A percentile compares a stretch with the other conserved stretches of the same genome.
These are phyloP conservation scores for Fusarium torulosum DNA, from an alignment of 2,329 filamentous ascomycete genomes.

Conservation along the genomic window DNA sequence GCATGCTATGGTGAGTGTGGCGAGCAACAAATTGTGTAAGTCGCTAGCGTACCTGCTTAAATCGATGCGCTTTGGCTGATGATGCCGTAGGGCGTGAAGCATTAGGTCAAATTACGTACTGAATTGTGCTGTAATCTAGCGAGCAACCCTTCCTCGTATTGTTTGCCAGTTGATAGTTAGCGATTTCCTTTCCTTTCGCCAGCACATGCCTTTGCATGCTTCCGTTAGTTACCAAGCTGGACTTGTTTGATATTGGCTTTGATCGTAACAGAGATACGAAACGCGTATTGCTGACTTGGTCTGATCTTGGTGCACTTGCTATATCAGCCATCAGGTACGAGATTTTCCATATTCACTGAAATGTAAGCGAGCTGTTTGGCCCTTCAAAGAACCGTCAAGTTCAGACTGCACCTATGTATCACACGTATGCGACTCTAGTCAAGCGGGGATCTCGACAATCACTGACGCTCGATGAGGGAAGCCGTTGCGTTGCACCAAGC, in stretches of 20 bases:
- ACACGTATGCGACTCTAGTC: slow-evolving; percentile 39
- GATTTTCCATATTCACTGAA: background rate
- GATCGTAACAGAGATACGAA: background rate
- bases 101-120: slow-evolving; percentile 18
- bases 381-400: slow-evolving; percentile 13
- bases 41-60: slow-evolving; percentile 22
- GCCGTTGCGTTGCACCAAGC: slow-evolving; percentile 34
- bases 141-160: slow-evolving; percentile 39
- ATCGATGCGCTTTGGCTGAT: slow-evolving; percentile 27
- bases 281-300: background rate
- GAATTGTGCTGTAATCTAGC: background rate
- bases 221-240: background rate
- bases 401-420: slow-evolving; percentile 19
- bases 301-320: background rate
- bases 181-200: slow-evolving; percentile 36
- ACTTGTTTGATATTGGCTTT: background rate
- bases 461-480: background rate
- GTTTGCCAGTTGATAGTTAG: slow-evolving; percentile 18
- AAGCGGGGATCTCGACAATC: slow-evolving; percentile 30
- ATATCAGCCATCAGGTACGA: background rate
- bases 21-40: slow-evolving; percentile 16
- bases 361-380: slow-evolving; percentile 22
- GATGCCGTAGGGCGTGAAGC: slow-evolving; percentile 15
- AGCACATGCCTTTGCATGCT: slow-evolving; percentile 21
- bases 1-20: slow-evolving; percentile 27